Conservation (phyloP, 2,329 filamentous ascomycete genomes). For the Alternaria brassicicola region DNA sequence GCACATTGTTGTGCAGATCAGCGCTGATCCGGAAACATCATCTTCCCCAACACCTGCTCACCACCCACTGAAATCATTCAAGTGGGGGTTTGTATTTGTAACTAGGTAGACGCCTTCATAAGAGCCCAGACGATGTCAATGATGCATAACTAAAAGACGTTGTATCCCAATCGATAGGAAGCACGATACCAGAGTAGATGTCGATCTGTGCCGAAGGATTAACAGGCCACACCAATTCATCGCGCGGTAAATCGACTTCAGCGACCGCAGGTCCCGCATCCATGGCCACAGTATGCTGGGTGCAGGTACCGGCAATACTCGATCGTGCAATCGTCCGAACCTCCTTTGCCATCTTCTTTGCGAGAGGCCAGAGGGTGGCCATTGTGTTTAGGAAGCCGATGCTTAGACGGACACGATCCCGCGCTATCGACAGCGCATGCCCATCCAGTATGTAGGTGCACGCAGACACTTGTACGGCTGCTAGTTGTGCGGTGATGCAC, state of each 20-base stretch:
- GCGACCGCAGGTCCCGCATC: constrained; percentile 15
- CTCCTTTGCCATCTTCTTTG: constrained; percentile 71
- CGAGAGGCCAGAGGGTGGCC: constrained; percentile 72
- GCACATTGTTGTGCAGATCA: constrained; percentile 1
- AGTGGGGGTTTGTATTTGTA: not conserved
- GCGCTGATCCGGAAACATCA: not conserved
- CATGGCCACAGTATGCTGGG: constrained; percentile 13
- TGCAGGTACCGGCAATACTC: constrained; percentile 53
- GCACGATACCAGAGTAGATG: constrained; percentile 39
- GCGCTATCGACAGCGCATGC: constrained; percentile 67
- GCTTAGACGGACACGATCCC: constrained; percentile 77
- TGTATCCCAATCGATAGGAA: constrained; percentile 32
- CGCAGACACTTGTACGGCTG: constrained; percentile 61
- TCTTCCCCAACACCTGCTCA: not conserved
- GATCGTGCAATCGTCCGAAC: constrained; percentile 76
- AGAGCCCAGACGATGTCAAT: constrained; percentile 14
- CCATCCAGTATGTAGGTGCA: constrained; percentile 60
- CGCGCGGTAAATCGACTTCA: constrained; percentile 37
- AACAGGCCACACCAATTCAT: constrained; percentile 40
- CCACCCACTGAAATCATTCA: not conserved
- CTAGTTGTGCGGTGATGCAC: constrained; percentile 37
- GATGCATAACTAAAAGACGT: constrained; percentile 18
- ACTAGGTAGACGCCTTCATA: not conserved
- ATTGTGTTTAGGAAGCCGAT: constrained; percentile 74
- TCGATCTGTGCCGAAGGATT: constrained; percentile 39